Evolutionary conservation across 148 eudicot genomes (phyloP), one percentile per base, ranked within the genome.

Genomic region (Euryodendron excelsum): DNA sequence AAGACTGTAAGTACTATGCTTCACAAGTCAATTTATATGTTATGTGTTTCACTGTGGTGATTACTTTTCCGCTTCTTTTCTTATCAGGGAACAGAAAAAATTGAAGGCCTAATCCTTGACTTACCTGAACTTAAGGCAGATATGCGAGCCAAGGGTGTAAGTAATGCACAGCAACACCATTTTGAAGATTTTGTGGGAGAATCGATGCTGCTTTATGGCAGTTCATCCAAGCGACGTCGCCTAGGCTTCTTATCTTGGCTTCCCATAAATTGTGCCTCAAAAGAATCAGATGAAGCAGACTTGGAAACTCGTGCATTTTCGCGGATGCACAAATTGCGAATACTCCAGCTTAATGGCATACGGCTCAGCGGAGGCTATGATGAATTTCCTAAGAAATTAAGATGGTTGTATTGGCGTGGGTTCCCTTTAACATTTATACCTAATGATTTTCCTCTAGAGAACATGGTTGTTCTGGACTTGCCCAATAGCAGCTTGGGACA

Each of bases 381-480:
- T 11, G 14, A 58, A n/a, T 41, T 78, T 23, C 67, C 75, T 37
- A 41, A 56, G 27, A 56, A 31, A 39, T 30, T 63, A n/a, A 63
- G 39, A 63, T 63, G 68, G 68, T 31, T 63, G 68, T 15, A 20
- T 63, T 63, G 68, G 68, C 39, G 17, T 30, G 68, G 68, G 17
- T 63, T 63, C 21, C 21, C 41, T 63, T 23, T 20, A 10, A 78
- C 6, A 41, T 55, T n/a, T 39, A 27, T 78, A 14, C 75, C 75
- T 4, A 59, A 13, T 27, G 34, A 41, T 21, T 72, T 79, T 31
- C 45, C 50, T 25, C 14, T 62, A 28, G 61, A 71, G 67, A 70
- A 34, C 39, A 27, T 71, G 66, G 76, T 79, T 70, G 58, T 37
- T 13, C 62, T 79, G 33, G 75, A 71, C 55, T 34, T 79, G 70